phyloP scores from a whole-genome alignment of 306 rosid genomes.

The Lagenaria siceraria region DNA sequence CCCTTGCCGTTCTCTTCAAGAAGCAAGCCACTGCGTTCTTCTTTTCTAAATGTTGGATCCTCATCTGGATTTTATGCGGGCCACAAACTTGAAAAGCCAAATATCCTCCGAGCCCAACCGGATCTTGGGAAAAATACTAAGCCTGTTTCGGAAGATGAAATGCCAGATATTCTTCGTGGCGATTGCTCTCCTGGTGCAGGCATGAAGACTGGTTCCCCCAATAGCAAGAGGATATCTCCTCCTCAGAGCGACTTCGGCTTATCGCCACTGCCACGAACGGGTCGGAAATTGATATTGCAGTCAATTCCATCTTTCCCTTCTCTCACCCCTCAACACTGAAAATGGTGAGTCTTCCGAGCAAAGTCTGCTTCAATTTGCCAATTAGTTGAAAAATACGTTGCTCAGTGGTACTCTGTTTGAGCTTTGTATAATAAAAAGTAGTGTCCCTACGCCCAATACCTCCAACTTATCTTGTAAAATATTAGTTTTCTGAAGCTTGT shows the following conservation, averaged over 20 bases:
- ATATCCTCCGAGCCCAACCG: slow-evolving; percentile 26
- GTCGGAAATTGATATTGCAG: slow-evolving; percentile 72
- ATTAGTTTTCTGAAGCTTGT: slow-evolving; percentile 10
- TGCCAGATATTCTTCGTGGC: slow-evolving; percentile 40
- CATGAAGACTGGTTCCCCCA: slow-evolving; percentile 65
- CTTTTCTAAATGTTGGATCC: slow-evolving; percentile 38
- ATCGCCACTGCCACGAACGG: slow-evolving; percentile 50
- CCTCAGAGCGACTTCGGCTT: slow-evolving; percentile 42
- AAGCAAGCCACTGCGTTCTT: slow-evolving; percentile 54
- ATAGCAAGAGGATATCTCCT: slow-evolving; percentile 75
- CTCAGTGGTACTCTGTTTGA: slow-evolving; percentile 22
- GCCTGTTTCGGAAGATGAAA: slow-evolving; percentile 39
- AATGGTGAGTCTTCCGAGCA: slow-evolving; percentile 7
- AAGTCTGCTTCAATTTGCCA: slow-evolving; percentile 4
- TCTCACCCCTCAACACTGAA: slow-evolving; percentile 55
- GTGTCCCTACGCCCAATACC: slow-evolving; percentile 18
- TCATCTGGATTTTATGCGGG: slow-evolving; percentile 35
- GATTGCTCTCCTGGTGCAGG: slow-evolving; percentile 41
- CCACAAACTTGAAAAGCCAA: slow-evolving; percentile 46
- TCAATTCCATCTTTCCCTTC: slow-evolving; percentile 88
- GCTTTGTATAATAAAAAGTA: slow-evolving; percentile 27
- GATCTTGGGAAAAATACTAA: slow-evolving; percentile 32
- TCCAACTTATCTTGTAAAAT: slow-evolving; percentile 34
- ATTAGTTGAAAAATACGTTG: slow-evolving; percentile 14
- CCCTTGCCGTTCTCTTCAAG: slow-evolving; percentile 48